Percentiles rank a stretch among this genome's conserved stretches.
phyloP scores from a whole-genome alignment of 2,329 filamentous ascomycete genomes.

The Trichoderma aggressivum region DNA sequence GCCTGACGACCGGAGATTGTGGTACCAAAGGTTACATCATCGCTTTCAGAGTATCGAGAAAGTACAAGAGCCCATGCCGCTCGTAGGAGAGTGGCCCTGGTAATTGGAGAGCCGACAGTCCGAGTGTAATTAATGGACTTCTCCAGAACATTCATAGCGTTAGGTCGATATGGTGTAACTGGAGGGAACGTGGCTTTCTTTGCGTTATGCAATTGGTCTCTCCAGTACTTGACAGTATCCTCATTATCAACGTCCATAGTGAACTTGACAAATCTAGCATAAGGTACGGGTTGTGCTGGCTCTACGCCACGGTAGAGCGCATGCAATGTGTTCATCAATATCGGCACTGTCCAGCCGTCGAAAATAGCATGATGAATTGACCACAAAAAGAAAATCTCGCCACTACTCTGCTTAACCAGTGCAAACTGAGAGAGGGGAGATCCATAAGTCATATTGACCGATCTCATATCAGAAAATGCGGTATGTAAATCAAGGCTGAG shows the following conservation, averaged over 20 bases:
- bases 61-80: conserved; percentile 29
- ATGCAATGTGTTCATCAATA: conserved; percentile 1
- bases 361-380: conserved; percentile 26
- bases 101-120: conserved; percentile 12
- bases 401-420: not conserved
- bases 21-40: conserved; percentile 28
- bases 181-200: conserved; percentile 15
- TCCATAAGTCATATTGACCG: conserved; percentile 12
- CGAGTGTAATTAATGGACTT: not conserved
- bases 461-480: not conserved
- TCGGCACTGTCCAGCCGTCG: conserved; percentile 23
- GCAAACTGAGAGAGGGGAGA: conserved; percentile 6
- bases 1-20: conserved; percentile 30
- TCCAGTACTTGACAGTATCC: conserved; percentile 5
- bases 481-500: not conserved
- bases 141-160: not conserved
- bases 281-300: conserved; percentile 1
- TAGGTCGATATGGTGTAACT: not conserved
- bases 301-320: conserved; percentile 11
- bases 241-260: not conserved
- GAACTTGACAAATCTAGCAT: conserved; percentile 20
- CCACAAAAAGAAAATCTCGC: conserved; percentile 21
- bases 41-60: conserved; percentile 20
- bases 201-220: not conserved
- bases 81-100: conserved; percentile 23